phyloP scores from a whole-genome alignment of 2,329 filamentous ascomycete species.

The Daldinia sp. region DNA sequence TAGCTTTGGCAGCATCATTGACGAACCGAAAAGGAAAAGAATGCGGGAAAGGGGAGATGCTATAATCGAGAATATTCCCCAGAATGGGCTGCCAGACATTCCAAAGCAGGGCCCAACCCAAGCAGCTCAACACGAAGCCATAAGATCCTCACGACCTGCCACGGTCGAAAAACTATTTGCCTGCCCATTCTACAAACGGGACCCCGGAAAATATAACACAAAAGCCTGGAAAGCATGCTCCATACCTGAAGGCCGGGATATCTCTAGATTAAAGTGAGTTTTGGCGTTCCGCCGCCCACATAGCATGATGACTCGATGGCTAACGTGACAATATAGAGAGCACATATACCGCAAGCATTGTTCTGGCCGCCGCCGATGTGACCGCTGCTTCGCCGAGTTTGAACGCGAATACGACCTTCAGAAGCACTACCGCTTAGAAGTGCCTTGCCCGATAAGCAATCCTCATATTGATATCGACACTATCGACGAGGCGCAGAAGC shows the following conservation, averaged over 20 bases:
- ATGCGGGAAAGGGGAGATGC: constrained; percentile 7
- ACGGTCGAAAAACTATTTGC: constrained; percentile 15
- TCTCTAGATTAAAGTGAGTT: constrained; percentile 29
- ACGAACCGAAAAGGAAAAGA: constrained; percentile 13
- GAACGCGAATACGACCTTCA: constrained; percentile 19
- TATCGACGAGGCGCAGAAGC: constrained; percentile 25
- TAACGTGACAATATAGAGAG: constrained; percentile 22
- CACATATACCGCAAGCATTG: constrained; percentile 35
- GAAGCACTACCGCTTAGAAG: constrained; percentile 21
- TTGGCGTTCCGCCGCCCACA: too few relatives aligned
- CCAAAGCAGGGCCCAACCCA: not conserved
- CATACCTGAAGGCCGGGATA: constrained; percentile 15
- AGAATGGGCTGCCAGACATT: not conserved
- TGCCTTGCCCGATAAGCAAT: constrained; percentile 15
- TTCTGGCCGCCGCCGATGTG: constrained; percentile 21
- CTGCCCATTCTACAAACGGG: constrained; percentile 23
- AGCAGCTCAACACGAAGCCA: not conserved
- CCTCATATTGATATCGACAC: not conserved
- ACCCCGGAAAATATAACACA: constrained; percentile 21
- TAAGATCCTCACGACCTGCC: not conserved
- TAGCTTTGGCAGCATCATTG: not conserved
- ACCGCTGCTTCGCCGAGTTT: constrained; percentile 31
- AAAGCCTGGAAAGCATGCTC: constrained; percentile 26
- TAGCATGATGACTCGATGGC: not conserved
- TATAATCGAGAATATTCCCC: not conserved